phyloP scores from a whole-genome alignment of 2,329 filamentous ascomycete species.

The Grosmannia huntii region DNA sequence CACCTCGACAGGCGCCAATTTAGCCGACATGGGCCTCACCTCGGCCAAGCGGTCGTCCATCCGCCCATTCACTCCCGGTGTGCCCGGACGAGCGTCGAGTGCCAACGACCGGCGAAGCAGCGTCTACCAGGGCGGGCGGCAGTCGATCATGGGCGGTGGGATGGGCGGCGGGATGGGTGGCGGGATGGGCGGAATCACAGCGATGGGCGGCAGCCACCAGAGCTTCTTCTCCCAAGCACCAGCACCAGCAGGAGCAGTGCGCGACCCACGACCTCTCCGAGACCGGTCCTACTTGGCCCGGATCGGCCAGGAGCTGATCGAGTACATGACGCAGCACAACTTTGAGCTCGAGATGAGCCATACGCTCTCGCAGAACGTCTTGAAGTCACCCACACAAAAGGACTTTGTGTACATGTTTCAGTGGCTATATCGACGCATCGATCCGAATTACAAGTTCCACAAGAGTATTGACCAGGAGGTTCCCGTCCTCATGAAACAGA shows the following conservation, averaged over 20 bases:
- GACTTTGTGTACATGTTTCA: conserved; percentile 98
- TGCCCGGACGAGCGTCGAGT: conserved; percentile 30
- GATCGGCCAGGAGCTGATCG: conserved; percentile 79
- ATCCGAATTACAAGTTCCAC: conserved; percentile 83
- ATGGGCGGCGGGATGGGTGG: conserved; percentile 44
- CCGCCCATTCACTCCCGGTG: conserved; percentile 55
- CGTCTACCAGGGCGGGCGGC: conserved; percentile 53
- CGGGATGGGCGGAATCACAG: conserved; percentile 4
- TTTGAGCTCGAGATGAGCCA: conserved; percentile 99
- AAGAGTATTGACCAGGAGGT: conserved; percentile 95
- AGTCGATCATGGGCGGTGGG: conserved; percentile 56
- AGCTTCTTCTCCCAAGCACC: conserved; percentile 91
- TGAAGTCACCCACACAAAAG: conserved; percentile 92
- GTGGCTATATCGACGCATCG: conserved; percentile 92
- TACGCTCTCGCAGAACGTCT: conserved; percentile 75
- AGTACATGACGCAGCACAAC: conserved; percentile 85
- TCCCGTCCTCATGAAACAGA: conserved; percentile 78
- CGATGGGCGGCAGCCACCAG: conserved; percentile 56
- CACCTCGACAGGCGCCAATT: conserved; percentile 69
- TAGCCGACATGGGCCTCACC: conserved; percentile 58
- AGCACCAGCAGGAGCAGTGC: conserved; percentile 65
- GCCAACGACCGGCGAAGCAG: conserved; percentile 63
- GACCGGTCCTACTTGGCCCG: conserved; percentile 68
- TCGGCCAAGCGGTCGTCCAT: conserved; percentile 75
- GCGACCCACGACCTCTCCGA: conserved; percentile 75